Evolutionary conservation across 306 rosid species (phyloP).

Genomic region (Castanopsis chinensis): DNA sequence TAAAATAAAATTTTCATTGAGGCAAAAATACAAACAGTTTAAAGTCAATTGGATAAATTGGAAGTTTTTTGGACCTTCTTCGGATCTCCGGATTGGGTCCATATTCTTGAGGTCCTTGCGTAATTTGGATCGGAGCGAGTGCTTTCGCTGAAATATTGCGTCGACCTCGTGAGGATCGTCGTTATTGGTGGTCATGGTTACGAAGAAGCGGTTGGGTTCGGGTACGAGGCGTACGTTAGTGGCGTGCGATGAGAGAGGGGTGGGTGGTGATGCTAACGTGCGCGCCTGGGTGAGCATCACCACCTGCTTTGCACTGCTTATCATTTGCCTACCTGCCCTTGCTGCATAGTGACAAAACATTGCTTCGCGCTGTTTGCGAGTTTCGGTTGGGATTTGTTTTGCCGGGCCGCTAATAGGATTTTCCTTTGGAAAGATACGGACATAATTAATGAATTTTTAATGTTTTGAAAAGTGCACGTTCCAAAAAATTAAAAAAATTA

Average conservation of each 20-base stretch:
- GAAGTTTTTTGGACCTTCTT: slow-evolving; percentile 12
- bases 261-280: slow-evolving; percentile 3
- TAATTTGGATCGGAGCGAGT: slow-evolving; percentile 20
- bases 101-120: slow-evolving; percentile 25
- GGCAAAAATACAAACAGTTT: not conserved
- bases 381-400: not conserved
- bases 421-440: no score
- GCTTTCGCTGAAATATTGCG: slow-evolving; percentile 19
- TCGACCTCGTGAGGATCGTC: slow-evolving; percentile 21
- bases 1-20: not conserved
- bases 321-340: not conserved
- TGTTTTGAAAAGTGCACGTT: no score
- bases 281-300: not conserved
- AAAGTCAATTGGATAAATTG: not conserved
- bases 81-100: slow-evolving; percentile 31
- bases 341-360: not conserved
- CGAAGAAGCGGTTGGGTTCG: not conserved
- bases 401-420: not conserved
- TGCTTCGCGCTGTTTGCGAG: not conserved
- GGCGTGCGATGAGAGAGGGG: not conserved
- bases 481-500: no score
- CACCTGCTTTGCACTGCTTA: slow-evolving; percentile 10
- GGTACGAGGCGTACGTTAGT: not conserved
- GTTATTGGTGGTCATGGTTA: slow-evolving; percentile 12
- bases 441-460: no score